Evolutionary conservation across 1,139 yeast genomes (phyloP).

Genomic region (Yamadazyma dendronema): DNA sequence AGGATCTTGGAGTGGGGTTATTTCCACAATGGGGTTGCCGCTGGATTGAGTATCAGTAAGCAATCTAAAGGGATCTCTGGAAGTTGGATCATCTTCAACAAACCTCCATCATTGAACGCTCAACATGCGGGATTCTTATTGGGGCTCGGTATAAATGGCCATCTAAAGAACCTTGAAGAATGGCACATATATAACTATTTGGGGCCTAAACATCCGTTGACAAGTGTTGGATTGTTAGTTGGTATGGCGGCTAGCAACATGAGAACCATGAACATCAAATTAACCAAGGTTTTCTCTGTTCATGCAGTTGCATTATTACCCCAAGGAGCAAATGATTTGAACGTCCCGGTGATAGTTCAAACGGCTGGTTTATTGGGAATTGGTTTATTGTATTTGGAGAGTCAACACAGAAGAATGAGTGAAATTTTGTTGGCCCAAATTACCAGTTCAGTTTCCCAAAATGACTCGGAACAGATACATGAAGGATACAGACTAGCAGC

Average conservation of each 20-base stretch:
- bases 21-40: slow-evolving; percentile 89
- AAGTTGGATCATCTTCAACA: slow-evolving; percentile 89
- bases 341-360: slow-evolving; percentile 81
- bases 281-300: slow-evolving; percentile 88
- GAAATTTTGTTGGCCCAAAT: slow-evolving; percentile 73
- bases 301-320: slow-evolving; percentile 93
- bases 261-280: slow-evolving; percentile 82
- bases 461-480: slow-evolving; percentile 55
- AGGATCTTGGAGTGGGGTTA: slow-evolving; percentile 74
- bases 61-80: slow-evolving; percentile 76
- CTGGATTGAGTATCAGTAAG: slow-evolving; percentile 76
- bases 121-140: slow-evolving; percentile 95
- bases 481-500: slow-evolving; percentile 89
- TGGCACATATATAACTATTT: slow-evolving; percentile 96
- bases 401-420: slow-evolving; percentile 86
- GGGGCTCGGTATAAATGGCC: slow-evolving; percentile 92
- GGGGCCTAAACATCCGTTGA: slow-evolving; percentile 83
- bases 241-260: slow-evolving; percentile 91
- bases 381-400: slow-evolving; percentile 75
- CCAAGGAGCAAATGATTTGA: slow-evolving; percentile 83
- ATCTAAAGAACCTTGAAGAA: slow-evolving; percentile 77
- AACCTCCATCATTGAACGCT: slow-evolving; percentile 66
- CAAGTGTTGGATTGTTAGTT: slow-evolving; percentile 81
- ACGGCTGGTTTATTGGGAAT: slow-evolving; percentile 91
- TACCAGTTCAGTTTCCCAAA: slow-evolving; percentile 52